These are phyloP conservation scores for Melaleuca quinquenervia DNA, from an alignment of 345 rosid genomes.

Conservation along the genomic window DNA sequence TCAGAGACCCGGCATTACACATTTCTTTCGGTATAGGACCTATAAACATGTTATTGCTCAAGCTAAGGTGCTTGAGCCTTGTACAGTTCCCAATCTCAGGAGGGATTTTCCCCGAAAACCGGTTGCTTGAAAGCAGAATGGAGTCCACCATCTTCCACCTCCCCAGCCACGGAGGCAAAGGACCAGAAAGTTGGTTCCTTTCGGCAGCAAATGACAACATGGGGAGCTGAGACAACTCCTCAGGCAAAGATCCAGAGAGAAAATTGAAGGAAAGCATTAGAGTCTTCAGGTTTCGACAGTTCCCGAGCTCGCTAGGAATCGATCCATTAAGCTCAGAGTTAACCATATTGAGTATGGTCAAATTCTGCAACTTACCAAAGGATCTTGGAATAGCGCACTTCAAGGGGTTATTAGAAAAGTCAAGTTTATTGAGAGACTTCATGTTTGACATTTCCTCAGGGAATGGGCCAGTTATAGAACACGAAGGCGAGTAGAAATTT, in stretches of 20 bases:
- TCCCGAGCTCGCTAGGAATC: slow-evolving; percentile 66
- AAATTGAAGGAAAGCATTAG: slow-evolving; percentile 65
- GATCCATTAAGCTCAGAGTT: slow-evolving; percentile 52
- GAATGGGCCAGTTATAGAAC: slow-evolving; percentile 59
- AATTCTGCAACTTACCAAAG: slow-evolving; percentile 40
- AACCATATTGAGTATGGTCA: slow-evolving; percentile 44
- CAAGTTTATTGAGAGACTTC: slow-evolving; percentile 35
- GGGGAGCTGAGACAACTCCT: slow-evolving; percentile 50
- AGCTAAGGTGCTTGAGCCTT: slow-evolving; percentile 31
- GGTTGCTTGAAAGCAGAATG: slow-evolving; percentile 47
- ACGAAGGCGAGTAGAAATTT: slow-evolving; percentile 42
- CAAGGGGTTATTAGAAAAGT: slow-evolving; percentile 81
- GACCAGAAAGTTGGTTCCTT: slow-evolving; percentile 62
- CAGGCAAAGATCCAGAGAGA: slow-evolving; percentile 56
- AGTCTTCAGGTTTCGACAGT: slow-evolving; percentile 46
- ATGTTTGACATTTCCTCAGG: slow-evolving; percentile 50
- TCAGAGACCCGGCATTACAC: slow-evolving; percentile 46
- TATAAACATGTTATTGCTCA: slow-evolving; percentile 46
- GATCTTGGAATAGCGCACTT: slow-evolving; percentile 47
- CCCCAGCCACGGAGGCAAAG: slow-evolving; percentile 68
- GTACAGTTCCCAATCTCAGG: slow-evolving; percentile 52
- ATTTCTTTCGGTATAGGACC: slow-evolving; percentile 67
- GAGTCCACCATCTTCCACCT: slow-evolving; percentile 53
- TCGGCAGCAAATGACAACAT: slow-evolving; percentile 59
- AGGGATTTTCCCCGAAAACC: slow-evolving; percentile 48